Base-by-base conservation (phyloP, 1,284 basidiomycete genomes). In the Coniferiporia weirii region DNA sequence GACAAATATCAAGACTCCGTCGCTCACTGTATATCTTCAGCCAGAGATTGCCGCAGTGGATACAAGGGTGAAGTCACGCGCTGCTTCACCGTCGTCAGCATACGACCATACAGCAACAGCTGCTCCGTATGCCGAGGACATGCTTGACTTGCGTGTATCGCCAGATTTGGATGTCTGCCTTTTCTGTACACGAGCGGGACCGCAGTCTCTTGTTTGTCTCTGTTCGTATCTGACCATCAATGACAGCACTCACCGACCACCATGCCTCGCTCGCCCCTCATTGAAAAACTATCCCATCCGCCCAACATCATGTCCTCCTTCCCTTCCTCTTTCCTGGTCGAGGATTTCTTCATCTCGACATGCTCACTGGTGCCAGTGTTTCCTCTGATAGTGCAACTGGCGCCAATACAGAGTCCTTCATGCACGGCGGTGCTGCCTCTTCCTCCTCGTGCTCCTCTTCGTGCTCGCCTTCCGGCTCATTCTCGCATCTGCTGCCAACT, bases 1-100 rank as follows among this genome's bases (percentile, higher is more conserved):
- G 0, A 91, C 89, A 32, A 96, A 99, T 71, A 98, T 99, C 81
- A 98, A 98, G 76, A 99, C 97, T 0, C 97, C 97, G 0, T 95
- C 94, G 0, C 82, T 98, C 19, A 90, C 87, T 12, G 94, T 99
- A 56, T 98, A 95, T 71, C 84, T 98, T 46, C 79, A 87, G 35
- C 81, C 88, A 1, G 83, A 87, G 34, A 83, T 90, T 55, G 85
- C 90, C 43, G 75, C 75, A 53, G 83, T 85, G 44, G 70, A 79
- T 5, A 73, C 79, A 22, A 71, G 83, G 48, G 93, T 94, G 45
- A 95, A 96, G 79, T 83, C 85, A 43, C n/a, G n/a, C n/a, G n/a
- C n/a, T n/a, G n/a, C n/a, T n/a, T n/a, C n/a, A n/a, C n/a, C n/a
- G n/a, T n/a, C n/a, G n/a, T n/a, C n/a, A n/a, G n/a, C n/a, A n/a